Evolutionary conservation across 2,329 filamentous ascomycete species (phyloP).

Genomic region (Fusarium torulosum): DNA sequence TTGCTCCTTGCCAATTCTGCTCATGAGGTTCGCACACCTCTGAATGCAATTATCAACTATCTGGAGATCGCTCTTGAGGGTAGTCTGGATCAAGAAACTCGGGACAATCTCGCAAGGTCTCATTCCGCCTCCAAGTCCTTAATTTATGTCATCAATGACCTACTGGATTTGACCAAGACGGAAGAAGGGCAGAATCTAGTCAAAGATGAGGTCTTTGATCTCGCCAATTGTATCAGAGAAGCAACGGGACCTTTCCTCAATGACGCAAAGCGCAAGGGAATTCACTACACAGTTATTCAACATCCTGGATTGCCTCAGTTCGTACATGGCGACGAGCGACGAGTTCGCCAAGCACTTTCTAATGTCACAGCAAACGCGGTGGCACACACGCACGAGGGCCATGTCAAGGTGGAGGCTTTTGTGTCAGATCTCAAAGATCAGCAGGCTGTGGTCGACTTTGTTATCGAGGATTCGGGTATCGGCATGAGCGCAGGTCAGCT

Average conservation of each 20-base stretch:
- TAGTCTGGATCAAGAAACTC: constrained; percentile 80
- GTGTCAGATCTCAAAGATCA: constrained; percentile 65
- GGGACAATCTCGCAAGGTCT: constrained; percentile 85
- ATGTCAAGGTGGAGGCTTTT: constrained; percentile 78
- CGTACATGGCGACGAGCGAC: constrained; percentile 83
- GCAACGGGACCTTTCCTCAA: constrained; percentile 79
- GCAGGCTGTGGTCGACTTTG: constrained; percentile 78
- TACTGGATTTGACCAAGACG: constrained; percentile 88
- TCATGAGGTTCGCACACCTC: constrained; percentile 88
- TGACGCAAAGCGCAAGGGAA: constrained; percentile 81
- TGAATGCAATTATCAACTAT: constrained; percentile 96
- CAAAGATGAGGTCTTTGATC: constrained; percentile 84
- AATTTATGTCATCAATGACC: constrained; percentile 94
- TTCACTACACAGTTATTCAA: constrained; percentile 76
- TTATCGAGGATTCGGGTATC: constrained; percentile 79
- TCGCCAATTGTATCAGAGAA: constrained; percentile 78
- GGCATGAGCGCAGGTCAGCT: constrained; percentile 75
- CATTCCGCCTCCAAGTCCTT: constrained; percentile 93
- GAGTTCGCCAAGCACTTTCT: constrained; percentile 83
- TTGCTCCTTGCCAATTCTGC: constrained; percentile 88
- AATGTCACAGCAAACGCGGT: constrained; percentile 90
- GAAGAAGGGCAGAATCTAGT: constrained; percentile 84
- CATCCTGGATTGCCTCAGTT: constrained; percentile 76
- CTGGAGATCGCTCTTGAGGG: constrained; percentile 91
- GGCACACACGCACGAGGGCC: constrained; percentile 77